Conservation (phyloP, 345 rosid genomes). For the Dipteronia dyeriana region DNA sequence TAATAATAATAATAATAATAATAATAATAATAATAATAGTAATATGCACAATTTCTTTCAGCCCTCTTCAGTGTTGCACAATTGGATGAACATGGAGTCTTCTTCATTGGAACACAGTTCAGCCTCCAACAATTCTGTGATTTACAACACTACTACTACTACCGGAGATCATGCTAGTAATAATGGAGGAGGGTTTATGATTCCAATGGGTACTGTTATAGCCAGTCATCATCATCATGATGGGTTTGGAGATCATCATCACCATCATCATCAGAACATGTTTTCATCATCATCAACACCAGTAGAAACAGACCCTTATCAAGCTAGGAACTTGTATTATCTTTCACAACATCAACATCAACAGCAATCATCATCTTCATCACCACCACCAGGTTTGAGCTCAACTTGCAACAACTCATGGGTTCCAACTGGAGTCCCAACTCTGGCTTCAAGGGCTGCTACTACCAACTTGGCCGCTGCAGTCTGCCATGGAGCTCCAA, state of each 20-base stretch:
- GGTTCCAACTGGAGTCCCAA: constrained; percentile 49
- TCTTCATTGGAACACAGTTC: constrained; percentile 56
- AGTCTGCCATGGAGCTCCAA: constrained; percentile 48
- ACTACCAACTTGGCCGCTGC: constrained; percentile 32
- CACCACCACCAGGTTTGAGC: constrained; percentile 11
- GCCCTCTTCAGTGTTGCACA: constrained; percentile 38
- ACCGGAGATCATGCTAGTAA: constrained; percentile 10
- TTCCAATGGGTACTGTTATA: constrained; percentile 40
- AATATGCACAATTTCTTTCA: constrained; percentile 54
- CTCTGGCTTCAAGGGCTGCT: constrained; percentile 34
- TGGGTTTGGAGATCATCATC: constrained; percentile 32
- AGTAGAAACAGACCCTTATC: constrained; percentile 38
- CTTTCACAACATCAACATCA: constrained; percentile 36
- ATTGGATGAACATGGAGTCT: constrained; percentile 49
- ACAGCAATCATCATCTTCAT: constrained; percentile 26
- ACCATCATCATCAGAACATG: constrained; percentile 22
- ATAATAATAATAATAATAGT: constrained; percentile 4
- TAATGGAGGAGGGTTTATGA: constrained; percentile 27
- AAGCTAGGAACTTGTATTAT: constrained; percentile 47
- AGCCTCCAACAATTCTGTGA: constrained; percentile 43
- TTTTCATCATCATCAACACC: constrained; percentile 35
- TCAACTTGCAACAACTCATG: constrained; percentile 17
- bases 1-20: background rate
- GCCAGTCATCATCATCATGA: constrained; percentile 24
- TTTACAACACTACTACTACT: constrained; percentile 31